Evolutionary conservation across 2,329 filamentous ascomycete species (phyloP).

Genomic region (Penicillium fuscoglaucum): DNA sequence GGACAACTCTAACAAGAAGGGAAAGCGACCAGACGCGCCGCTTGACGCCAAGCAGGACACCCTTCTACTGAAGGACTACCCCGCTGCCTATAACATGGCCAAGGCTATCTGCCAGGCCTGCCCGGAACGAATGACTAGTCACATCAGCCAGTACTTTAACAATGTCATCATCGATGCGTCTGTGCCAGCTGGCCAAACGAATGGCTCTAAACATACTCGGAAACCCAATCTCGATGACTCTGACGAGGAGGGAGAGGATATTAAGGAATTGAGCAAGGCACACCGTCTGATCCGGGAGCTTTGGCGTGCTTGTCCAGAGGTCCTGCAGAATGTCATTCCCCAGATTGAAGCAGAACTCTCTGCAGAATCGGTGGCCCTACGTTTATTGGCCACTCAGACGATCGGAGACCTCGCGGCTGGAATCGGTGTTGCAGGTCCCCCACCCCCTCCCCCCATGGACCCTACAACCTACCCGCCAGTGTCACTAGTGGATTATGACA

Average conservation of each 20-base stretch:
- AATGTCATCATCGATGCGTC: slow-evolving; percentile 92
- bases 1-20: slow-evolving; percentile 56
- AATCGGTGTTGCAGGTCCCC: slow-evolving; percentile 86
- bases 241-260: slow-evolving; percentile 74
- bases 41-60: slow-evolving; percentile 78
- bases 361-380: slow-evolving; percentile 83
- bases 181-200: slow-evolving; percentile 56
- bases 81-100: slow-evolving; percentile 93
- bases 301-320: slow-evolving; percentile 85
- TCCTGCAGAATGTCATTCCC: slow-evolving; percentile 89
- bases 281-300: slow-evolving; percentile 87
- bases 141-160: slow-evolving; percentile 95
- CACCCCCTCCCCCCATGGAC: slow-evolving; percentile 70
- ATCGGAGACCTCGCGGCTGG: slow-evolving; percentile 93
- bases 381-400: slow-evolving; percentile 86
- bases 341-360: slow-evolving; percentile 90
- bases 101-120: slow-evolving; percentile 88
- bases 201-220: slow-evolving; percentile 51
- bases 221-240: slow-evolving; percentile 58
- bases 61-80: slow-evolving; percentile 80
- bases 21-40: slow-evolving; percentile 53
- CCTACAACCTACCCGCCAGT: slow-evolving; percentile 78
- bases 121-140: slow-evolving; percentile 90
- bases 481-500: slow-evolving; percentile 46
- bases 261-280: slow-evolving; percentile 85